These are phyloP conservation scores for Chenopodium album DNA, from an alignment of 148 eudicot species.

Conservation along the genomic window DNA sequence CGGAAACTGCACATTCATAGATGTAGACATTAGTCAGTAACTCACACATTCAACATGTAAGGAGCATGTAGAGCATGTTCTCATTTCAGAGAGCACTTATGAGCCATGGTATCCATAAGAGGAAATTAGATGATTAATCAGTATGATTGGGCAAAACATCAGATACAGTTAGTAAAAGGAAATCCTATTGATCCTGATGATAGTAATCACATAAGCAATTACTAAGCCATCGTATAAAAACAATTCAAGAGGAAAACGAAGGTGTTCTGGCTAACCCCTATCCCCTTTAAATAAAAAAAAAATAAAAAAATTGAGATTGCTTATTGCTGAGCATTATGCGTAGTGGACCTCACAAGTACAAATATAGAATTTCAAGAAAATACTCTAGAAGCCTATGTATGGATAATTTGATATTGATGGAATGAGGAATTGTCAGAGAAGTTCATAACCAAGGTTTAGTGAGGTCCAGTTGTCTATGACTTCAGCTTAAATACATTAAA, in stretches of 20 bases:
- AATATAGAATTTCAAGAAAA: no score
- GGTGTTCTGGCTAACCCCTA: no score
- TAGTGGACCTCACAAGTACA: no score
- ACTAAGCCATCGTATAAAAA: no score
- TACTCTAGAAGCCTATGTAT: no score
- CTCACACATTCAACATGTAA: not conserved
- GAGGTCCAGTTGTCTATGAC: not conserved
- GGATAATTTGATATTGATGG: no score
- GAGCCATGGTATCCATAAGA: not conserved
- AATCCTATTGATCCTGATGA: not conserved
- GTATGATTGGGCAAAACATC: not conserved
- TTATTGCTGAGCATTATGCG: no score
- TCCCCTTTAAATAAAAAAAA: no score
- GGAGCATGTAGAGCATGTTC: constrained; percentile 12
- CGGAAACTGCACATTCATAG: constrained; percentile 74
- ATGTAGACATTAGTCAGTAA: not conserved
- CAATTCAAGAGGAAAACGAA: no score
- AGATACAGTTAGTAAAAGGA: not conserved
- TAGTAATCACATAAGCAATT: not conserved
- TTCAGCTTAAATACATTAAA: not conserved
- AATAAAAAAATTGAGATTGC: no score
- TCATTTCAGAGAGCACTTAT: not conserved
- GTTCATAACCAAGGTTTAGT: not conserved
- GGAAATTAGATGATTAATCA: not conserved
- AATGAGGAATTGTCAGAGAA: no score